Evolutionary conservation across 805 yeast species (phyloP).

Genomic region (Metschnikowia lochheadii): DNA sequence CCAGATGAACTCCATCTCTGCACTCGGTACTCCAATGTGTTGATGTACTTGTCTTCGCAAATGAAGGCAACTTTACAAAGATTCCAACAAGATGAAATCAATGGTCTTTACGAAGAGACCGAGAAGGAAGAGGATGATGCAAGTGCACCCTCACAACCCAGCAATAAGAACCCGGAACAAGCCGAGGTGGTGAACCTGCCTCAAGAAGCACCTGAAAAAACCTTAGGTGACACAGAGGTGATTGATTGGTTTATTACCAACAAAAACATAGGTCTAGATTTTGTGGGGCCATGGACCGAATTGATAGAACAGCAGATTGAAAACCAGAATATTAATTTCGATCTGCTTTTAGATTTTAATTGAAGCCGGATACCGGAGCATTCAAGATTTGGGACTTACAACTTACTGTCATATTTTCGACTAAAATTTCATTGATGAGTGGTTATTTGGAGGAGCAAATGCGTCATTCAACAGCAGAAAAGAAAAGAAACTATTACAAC

Average conservation of each 20-base stretch:
- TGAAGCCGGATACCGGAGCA: not conserved
- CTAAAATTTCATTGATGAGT: not conserved
- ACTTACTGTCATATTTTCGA: not conserved
- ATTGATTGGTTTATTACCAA: constrained; percentile 43
- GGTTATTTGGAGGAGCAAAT: not conserved
- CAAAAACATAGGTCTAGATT: constrained; percentile 34
- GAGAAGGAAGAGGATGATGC: constrained; percentile 12
- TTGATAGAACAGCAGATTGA: constrained; percentile 66
- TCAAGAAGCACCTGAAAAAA: constrained; percentile 6
- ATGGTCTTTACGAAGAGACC: not conserved
- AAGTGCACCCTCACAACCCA: not conserved
- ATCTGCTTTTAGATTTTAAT: constrained; percentile 6
- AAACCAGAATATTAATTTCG: constrained; percentile 11
- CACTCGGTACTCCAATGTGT: constrained; percentile 70
- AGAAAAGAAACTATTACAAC: not conserved
- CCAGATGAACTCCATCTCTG: constrained; percentile 88
- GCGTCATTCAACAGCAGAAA: not conserved
- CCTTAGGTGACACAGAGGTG: constrained; percentile 36
- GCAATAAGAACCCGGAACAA: not conserved
- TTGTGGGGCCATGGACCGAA: constrained; percentile 74
- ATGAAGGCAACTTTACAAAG: constrained; percentile 49
- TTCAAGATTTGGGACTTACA: not conserved
- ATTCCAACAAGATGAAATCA: constrained; percentile 1
- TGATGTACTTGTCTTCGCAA: constrained; percentile 73
- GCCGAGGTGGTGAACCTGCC: not conserved